Evolutionary conservation across 805 yeast genomes (phyloP).

Genomic region (Pichia pseudocactophila): DNA sequence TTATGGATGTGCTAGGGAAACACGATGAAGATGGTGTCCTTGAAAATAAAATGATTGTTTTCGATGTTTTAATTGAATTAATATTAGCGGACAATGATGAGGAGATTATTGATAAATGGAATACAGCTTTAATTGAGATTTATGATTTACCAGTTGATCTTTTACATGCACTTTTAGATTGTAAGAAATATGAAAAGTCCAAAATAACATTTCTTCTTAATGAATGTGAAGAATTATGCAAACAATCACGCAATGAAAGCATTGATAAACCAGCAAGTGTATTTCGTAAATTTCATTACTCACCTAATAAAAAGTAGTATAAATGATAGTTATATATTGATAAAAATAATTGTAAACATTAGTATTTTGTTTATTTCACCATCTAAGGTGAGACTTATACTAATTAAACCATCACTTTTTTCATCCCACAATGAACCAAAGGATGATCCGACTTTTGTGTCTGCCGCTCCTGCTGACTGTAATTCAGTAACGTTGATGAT

Average conservation of each 20-base stretch:
- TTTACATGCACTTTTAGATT: slow-evolving; percentile 51
- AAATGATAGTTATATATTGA: slow-evolving; percentile 1
- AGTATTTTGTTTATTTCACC: slow-evolving; percentile 11
- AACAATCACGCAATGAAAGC: slow-evolving; percentile 4
- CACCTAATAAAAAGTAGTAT: not conserved
- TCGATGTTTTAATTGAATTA: slow-evolving; percentile 55
- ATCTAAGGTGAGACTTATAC: slow-evolving; percentile 25
- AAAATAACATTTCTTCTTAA: slow-evolving; percentile 16
- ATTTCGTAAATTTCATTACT: slow-evolving; percentile 10
- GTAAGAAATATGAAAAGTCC: slow-evolving; percentile 24
- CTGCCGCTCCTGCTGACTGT: slow-evolving; percentile 17
- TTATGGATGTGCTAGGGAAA: slow-evolving; percentile 45
- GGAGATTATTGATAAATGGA: slow-evolving; percentile 34
- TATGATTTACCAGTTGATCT: slow-evolving; percentile 73
- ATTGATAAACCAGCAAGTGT: slow-evolving; percentile 3
- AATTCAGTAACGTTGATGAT: slow-evolving; percentile 37
- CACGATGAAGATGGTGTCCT: slow-evolving; percentile 24
- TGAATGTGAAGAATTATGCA: slow-evolving; percentile 17
- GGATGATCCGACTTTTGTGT: slow-evolving; percentile 25
- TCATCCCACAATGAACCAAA: slow-evolving; percentile 53
- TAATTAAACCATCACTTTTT: slow-evolving; percentile 44
- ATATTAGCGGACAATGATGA: slow-evolving; percentile 37
- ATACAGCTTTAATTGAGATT: slow-evolving; percentile 49
- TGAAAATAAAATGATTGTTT: slow-evolving; percentile 34
- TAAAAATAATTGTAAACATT: slow-evolving; percentile 5